These are phyloP conservation scores for Astrocystis sublimbata DNA, from an alignment of 495 filamentous ascomycete species.

Conservation along the genomic window DNA sequence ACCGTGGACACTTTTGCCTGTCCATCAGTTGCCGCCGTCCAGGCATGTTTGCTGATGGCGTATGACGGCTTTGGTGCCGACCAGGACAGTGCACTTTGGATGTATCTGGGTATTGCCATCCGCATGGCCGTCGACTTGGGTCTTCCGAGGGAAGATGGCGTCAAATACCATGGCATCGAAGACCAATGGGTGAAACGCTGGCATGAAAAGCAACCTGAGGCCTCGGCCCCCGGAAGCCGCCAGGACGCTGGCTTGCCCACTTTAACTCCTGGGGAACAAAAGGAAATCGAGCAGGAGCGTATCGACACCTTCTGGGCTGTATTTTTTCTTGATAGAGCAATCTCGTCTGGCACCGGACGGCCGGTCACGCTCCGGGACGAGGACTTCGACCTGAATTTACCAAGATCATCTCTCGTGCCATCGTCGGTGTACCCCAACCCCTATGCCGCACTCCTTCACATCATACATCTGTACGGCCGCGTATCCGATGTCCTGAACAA, in stretches of 20 bases:
- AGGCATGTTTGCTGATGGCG: slow-evolving; percentile 76
- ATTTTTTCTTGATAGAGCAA: slow-evolving; percentile 81
- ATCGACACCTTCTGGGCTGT: slow-evolving; percentile 86
- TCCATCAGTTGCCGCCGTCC: slow-evolving; percentile 75
- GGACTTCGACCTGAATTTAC: slow-evolving; percentile 77
- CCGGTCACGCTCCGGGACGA: slow-evolving; percentile 78
- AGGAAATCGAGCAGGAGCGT: slow-evolving; percentile 65
- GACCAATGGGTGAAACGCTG: slow-evolving; percentile 49
- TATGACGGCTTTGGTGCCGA: slow-evolving; percentile 86
- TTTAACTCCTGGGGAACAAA: slow-evolving; percentile 56
- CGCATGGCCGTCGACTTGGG: slow-evolving; percentile 85
- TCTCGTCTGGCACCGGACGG: slow-evolving; percentile 79
- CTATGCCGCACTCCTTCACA: slow-evolving; percentile 75
- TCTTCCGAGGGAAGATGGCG: slow-evolving; percentile 73
- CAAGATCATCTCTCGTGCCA: slow-evolving; percentile 59
- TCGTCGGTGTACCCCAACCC: slow-evolving; percentile 69
- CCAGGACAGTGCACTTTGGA: slow-evolving; percentile 85
- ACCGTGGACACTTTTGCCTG: slow-evolving; percentile 76
- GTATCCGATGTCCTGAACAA: slow-evolving; percentile 83
- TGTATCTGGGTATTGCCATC: slow-evolving; percentile 83
- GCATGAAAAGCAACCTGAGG: slow-evolving; percentile 38
- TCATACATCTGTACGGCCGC: slow-evolving; percentile 80
- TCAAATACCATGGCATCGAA: slow-evolving; percentile 64
- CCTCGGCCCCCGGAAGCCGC: slow-evolving; percentile 32
- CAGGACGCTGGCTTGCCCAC: slow-evolving; percentile 42